A percentile compares a stretch with the other conserved stretches of the same genome.
Conservation (phyloP, 2,329 filamentous ascomycete species). For the Trichothecium roseum region DNA sequence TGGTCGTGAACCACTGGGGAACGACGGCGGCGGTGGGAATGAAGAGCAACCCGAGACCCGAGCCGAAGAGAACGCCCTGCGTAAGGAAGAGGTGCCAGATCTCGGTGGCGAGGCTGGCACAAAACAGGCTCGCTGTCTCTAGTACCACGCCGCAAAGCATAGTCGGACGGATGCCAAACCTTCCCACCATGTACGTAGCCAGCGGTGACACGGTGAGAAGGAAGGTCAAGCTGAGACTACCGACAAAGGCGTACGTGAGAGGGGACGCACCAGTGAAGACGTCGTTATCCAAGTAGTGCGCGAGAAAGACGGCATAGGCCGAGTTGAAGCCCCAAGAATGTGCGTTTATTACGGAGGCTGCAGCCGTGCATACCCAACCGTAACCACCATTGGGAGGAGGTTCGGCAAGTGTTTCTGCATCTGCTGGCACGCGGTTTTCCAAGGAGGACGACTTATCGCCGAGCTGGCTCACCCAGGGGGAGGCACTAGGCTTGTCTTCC, state of each 20-base stretch:
- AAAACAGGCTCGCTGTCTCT: conserved; percentile 54
- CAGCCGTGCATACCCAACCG: conserved; percentile 31
- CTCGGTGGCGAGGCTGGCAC: conserved; percentile 65
- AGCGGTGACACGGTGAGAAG: conserved; percentile 60
- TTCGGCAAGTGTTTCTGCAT: too few species aligned
- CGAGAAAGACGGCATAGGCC: conserved; percentile 40
- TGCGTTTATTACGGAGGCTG: conserved; percentile 43
- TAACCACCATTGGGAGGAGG: conserved; percentile 51
- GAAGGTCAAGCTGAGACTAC: conserved; percentile 26
- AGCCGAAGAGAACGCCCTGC: too few species aligned
- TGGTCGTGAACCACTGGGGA: too few species aligned
- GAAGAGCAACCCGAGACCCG: too few species aligned
- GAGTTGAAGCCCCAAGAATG: conserved; percentile 68
- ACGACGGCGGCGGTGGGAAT: too few species aligned
- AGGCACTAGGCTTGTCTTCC: too few species aligned
- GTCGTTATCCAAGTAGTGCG: conserved; percentile 44
- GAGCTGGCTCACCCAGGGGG: too few species aligned
- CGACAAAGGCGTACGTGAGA: conserved; percentile 69
- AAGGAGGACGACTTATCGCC: too few species aligned
- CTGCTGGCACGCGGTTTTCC: too few species aligned
- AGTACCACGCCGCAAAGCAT: conserved; percentile 55
- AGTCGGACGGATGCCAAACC: conserved; percentile 52
- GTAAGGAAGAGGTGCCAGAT: too few species aligned
- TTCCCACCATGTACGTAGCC: conserved; percentile 49
- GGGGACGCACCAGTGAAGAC: conserved; percentile 52